These are phyloP conservation scores for Comarum palustre DNA, from an alignment of 306 rosid genomes.

Conservation along the genomic window DNA sequence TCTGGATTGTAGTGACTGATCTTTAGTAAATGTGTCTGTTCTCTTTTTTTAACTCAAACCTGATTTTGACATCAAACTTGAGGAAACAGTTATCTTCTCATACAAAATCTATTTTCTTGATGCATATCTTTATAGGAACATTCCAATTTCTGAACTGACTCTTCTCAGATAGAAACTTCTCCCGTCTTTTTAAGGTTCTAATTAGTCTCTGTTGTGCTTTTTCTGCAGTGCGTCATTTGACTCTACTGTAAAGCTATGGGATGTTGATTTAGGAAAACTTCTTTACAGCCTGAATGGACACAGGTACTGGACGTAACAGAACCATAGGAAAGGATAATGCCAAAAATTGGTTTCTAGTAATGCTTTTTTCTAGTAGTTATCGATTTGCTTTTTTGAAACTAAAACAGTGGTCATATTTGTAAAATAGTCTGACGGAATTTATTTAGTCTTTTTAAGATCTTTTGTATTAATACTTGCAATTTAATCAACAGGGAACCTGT, in stretches of 20 bases:
- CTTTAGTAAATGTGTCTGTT: background rate
- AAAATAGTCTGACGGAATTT: background rate
- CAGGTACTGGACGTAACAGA: constrained; percentile 41
- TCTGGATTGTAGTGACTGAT: background rate
- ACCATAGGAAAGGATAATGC: background rate
- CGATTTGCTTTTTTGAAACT: background rate
- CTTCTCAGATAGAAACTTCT: background rate
- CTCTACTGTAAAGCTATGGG: constrained; percentile 89
- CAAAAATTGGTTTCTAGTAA: background rate
- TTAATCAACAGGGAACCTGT: constrained; percentile 56
- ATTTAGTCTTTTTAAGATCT: background rate
- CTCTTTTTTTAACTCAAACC: background rate
- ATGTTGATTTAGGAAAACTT: constrained; percentile 76
- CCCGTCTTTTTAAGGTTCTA: background rate
- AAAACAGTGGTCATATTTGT: background rate
- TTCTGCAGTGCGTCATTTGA: constrained; percentile 83
- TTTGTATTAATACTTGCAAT: background rate
- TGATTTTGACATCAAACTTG: background rate
- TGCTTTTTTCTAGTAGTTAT: background rate
- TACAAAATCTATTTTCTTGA: background rate
- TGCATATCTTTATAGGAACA: background rate
- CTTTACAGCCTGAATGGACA: constrained; percentile 77
- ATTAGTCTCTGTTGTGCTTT: constrained; percentile 17
- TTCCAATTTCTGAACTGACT: background rate
- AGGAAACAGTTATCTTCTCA: background rate